Evolutionary conservation across 306 rosid genomes (phyloP).

Genomic region (Geum urbanum): DNA sequence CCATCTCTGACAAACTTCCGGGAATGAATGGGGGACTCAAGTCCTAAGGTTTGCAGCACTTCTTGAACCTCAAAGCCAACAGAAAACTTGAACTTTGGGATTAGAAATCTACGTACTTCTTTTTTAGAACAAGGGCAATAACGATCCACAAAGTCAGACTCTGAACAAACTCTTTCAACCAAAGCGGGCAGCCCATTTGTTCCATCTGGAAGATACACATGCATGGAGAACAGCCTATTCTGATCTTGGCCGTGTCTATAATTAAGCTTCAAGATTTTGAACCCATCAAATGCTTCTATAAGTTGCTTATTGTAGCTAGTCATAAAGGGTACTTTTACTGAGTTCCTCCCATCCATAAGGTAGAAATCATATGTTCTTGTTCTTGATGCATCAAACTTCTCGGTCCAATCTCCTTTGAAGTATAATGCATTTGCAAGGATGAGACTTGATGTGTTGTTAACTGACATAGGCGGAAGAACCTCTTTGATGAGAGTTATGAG

Average conservation of each 20-base stretch:
- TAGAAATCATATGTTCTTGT: not conserved
- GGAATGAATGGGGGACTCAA: not conserved
- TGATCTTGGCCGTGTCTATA: not conserved
- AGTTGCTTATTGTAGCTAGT: not conserved
- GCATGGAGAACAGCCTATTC: not conserved
- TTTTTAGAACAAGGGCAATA: not conserved
- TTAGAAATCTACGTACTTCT: not conserved
- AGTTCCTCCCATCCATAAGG: not conserved
- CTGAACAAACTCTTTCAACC: not conserved
- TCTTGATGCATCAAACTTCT: not conserved
- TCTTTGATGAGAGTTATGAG: not conserved
- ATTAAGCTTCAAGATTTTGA: not conserved
- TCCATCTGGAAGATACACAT: not conserved
- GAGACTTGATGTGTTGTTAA: not conserved
- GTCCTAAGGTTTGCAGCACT: not conserved
- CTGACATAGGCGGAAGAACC: not conserved
- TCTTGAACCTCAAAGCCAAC: not conserved
- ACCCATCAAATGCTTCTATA: not conserved
- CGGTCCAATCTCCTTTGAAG: not conserved
- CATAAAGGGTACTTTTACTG: not conserved
- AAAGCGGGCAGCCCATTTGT: not conserved
- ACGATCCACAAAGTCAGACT: not conserved
- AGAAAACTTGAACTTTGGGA: not conserved
- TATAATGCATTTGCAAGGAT: conserved; percentile 4
- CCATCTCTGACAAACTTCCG: not conserved